These are phyloP conservation scores for Centella asiatica DNA, from an alignment of 129 eudicot species.

Conservation along the genomic window DNA sequence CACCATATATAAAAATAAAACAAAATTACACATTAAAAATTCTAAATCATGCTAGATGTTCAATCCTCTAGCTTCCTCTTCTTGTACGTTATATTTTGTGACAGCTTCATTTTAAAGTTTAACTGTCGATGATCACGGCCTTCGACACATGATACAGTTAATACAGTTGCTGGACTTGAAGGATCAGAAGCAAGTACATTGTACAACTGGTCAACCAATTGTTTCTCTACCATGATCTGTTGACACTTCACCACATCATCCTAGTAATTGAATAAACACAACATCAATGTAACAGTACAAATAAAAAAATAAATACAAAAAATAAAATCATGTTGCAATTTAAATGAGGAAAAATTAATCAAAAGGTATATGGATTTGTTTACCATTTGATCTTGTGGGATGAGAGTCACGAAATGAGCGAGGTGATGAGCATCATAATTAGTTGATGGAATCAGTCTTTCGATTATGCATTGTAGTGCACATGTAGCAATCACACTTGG, in stretches of 20 bases:
- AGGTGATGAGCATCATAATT: conserved; percentile 10
- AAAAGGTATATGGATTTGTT: background rate
- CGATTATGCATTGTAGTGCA: conserved; percentile 27
- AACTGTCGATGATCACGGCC: conserved; percentile 15
- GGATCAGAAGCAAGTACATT: conserved; percentile 18
- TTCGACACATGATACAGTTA: conserved; percentile 17
- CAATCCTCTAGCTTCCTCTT: conserved; percentile 41
- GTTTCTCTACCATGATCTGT: conserved; percentile 15
- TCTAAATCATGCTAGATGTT: conserved; percentile 9
- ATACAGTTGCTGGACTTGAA: conserved; percentile 51
- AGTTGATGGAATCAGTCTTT: conserved; percentile 18
- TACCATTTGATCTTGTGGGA: conserved; percentile 43
- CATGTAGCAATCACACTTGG: conserved; percentile 47
- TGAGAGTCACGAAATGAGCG: conserved; percentile 24
- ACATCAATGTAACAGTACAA: background rate
- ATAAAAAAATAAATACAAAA: too few relatives aligned
- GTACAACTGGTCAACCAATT: conserved; percentile 6
- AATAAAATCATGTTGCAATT: too few relatives aligned
- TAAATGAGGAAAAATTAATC: background rate
- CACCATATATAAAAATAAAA: conserved; percentile 4
- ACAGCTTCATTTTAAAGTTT: too few relatives aligned
- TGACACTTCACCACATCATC: conserved; percentile 36
- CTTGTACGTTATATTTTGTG: too few relatives aligned
- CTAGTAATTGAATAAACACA: conserved; percentile 13
- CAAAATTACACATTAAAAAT: background rate